Conservation (phyloP, 1,284 basidiomycete genomes). For the Ceratobasidium sp. region DNA sequence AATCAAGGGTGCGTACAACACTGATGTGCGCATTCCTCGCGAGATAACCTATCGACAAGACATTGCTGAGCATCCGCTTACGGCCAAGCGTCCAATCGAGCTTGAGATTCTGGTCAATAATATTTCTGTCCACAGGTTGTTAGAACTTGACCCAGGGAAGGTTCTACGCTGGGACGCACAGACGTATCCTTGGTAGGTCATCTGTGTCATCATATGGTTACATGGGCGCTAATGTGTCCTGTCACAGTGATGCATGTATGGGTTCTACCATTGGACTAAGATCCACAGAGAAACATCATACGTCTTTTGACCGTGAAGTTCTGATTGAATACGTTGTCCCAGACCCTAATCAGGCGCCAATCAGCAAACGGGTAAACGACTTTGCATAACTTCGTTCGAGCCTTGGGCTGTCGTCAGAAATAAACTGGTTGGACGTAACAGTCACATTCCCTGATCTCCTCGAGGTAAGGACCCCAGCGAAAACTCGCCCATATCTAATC, state of each 20-base stretch:
- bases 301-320: not conserved
- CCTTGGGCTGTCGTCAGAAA: not conserved
- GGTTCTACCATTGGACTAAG: not conserved
- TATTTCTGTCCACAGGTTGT: not conserved
- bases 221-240: too few relatives aligned
- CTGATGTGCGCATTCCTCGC: not conserved
- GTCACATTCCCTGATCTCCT: not conserved
- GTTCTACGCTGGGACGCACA: not conserved
- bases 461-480: not conserved
- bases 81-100: not conserved
- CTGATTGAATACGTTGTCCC: not conserved
- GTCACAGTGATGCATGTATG: slow-evolving; percentile 7
- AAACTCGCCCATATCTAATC: not conserved
- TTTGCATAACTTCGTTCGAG: not conserved
- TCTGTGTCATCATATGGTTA: not conserved
- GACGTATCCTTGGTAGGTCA: not conserved
- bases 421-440: not conserved
- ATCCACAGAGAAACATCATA: slow-evolving; percentile 2
- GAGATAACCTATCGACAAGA: too few relatives aligned
- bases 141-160: not conserved
- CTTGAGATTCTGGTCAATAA: not conserved
- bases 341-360: not conserved
- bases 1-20: not conserved
- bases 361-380: not conserved
- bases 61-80: not conserved